phyloP scores from a whole-genome alignment of 441 rosid genomes.

The Biscutella laevigata region DNA sequence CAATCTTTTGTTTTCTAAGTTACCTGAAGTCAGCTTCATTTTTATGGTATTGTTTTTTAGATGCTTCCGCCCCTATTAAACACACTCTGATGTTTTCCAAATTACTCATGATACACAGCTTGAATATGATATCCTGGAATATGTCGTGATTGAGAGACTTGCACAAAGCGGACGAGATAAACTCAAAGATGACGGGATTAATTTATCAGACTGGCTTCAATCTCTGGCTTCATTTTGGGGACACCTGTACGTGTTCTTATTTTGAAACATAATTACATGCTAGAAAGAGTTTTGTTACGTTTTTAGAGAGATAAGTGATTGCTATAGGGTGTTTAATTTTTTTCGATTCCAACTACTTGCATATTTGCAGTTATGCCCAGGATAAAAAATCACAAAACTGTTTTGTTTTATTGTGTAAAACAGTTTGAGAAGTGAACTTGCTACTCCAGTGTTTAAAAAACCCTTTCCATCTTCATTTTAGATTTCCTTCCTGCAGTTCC shows the following conservation, averaged over 20 bases:
- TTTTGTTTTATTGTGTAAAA: neutral
- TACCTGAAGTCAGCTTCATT: slow-evolving; percentile 7
- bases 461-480: neutral
- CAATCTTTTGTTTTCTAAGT: slow-evolving; percentile 11
- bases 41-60: slow-evolving; percentile 7
- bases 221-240: slow-evolving; percentile 99
- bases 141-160: slow-evolving; percentile 96
- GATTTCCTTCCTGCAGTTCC: neutral
- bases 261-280: slow-evolving; percentile 16
- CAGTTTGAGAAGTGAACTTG: neutral
- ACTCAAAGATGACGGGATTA: slow-evolving; percentile 97
- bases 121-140: slow-evolving; percentile 96
- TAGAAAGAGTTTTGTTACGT: neutral
- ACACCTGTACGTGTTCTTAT: slow-evolving; percentile 84
- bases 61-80: slow-evolving; percentile 3
- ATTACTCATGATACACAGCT: slow-evolving; percentile 46
- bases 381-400: neutral
- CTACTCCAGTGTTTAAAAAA: neutral
- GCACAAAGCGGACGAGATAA: slow-evolving; percentile 97
- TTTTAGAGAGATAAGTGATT: slow-evolving; percentile 2
- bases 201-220: slow-evolving; percentile 99
- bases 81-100: slow-evolving; percentile 13
- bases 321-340: neutral
- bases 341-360: neutral
- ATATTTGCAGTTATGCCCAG: neutral